These are phyloP conservation scores for Exserohilum turcica DNA, from an alignment of 2,329 filamentous ascomycete species.

Conservation along the genomic window DNA sequence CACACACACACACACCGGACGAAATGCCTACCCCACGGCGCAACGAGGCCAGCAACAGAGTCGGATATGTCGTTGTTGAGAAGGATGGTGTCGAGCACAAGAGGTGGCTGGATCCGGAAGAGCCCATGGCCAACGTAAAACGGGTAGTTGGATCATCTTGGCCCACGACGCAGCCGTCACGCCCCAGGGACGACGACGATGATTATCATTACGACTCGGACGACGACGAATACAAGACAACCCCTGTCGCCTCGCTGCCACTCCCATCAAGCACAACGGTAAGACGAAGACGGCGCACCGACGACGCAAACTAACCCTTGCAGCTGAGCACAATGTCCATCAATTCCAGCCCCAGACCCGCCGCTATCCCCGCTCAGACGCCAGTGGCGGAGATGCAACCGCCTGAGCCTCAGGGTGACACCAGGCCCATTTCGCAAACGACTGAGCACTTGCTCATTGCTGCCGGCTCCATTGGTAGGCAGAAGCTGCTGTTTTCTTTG, in stretches of 20 bases:
- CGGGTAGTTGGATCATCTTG: slow-evolving; percentile 21
- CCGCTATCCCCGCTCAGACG: slow-evolving; percentile 28
- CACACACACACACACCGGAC: slow-evolving; percentile 24
- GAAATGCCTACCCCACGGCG: slow-evolving; percentile 39
- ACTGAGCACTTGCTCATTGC: slow-evolving; percentile 50
- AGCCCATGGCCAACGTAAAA: slow-evolving; percentile 28
- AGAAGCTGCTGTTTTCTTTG: background rate
- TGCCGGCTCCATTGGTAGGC: slow-evolving; percentile 48
- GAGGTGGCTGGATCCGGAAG: slow-evolving; percentile 15
- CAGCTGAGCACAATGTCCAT: slow-evolving; percentile 35
- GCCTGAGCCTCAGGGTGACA: slow-evolving; percentile 17
- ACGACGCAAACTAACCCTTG: slow-evolving; percentile 18
- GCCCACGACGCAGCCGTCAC: slow-evolving; percentile 20
- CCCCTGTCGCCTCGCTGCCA: background rate
- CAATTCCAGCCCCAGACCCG: slow-evolving; percentile 18
- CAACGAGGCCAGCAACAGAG: slow-evolving; percentile 24
- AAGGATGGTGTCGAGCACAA: slow-evolving; percentile 23
- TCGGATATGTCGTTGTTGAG: slow-evolving; percentile 40
- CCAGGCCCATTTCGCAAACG: slow-evolving; percentile 38
- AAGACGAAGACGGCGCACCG: slow-evolving; percentile 10
- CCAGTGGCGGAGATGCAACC: slow-evolving; percentile 34
- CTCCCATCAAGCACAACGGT: slow-evolving; percentile 23
- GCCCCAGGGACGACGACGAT: slow-evolving; percentile 7
- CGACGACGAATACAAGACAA: background rate
- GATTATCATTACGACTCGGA: slow-evolving; percentile 18